Percentiles rank a stretch among this genome's conserved stretches.
Evolutionary conservation across 495 filamentous ascomycete genomes (phyloP).

Genomic region (Neurospora sp.): DNA sequence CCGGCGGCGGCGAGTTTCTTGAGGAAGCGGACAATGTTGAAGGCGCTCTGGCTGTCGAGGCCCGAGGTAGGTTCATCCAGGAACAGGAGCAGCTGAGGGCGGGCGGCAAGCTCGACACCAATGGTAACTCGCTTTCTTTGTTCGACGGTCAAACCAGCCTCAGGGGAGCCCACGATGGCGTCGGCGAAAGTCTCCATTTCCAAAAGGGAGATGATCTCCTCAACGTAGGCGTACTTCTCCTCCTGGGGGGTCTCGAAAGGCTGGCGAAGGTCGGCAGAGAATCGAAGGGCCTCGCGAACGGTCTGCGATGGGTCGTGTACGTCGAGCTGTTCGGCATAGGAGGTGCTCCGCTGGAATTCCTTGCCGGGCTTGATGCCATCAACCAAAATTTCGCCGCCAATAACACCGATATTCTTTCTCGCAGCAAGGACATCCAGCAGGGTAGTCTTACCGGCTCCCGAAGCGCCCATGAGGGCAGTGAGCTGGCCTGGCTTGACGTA

Average conservation of each 20-base stretch:
- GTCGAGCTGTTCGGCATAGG: slow-evolving; percentile 77
- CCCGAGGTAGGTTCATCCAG: slow-evolving; percentile 87
- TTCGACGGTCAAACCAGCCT: slow-evolving; percentile 78
- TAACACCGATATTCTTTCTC: slow-evolving; percentile 70
- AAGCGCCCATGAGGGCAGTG: slow-evolving; percentile 76
- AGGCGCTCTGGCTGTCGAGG: slow-evolving; percentile 74
- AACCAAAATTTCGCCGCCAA: slow-evolving; percentile 62
- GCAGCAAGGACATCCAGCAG: slow-evolving; percentile 68
- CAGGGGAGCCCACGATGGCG: slow-evolving; percentile 69
- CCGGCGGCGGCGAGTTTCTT: slow-evolving; percentile 73
- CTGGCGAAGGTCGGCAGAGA: slow-evolving; percentile 75
- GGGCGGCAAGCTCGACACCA: slow-evolving; percentile 77
- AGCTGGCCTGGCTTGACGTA: slow-evolving; percentile 72
- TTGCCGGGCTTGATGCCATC: slow-evolving; percentile 57
- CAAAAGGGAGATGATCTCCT: slow-evolving; percentile 67
- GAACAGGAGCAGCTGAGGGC: slow-evolving; percentile 78
- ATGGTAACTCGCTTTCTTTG: slow-evolving; percentile 87
- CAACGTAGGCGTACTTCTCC: slow-evolving; percentile 77
- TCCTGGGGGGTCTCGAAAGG: slow-evolving; percentile 53
- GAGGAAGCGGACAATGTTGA: slow-evolving; percentile 82
- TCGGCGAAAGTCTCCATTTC: slow-evolving; percentile 81
- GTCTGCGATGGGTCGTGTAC: slow-evolving; percentile 69
- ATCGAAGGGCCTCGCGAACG: slow-evolving; percentile 74
- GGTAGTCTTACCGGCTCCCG: slow-evolving; percentile 82
- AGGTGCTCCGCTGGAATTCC: slow-evolving; percentile 69